Conservation (phyloP, 441 rosid genomes). For the Euphorbia schlechtendalii region DNA sequence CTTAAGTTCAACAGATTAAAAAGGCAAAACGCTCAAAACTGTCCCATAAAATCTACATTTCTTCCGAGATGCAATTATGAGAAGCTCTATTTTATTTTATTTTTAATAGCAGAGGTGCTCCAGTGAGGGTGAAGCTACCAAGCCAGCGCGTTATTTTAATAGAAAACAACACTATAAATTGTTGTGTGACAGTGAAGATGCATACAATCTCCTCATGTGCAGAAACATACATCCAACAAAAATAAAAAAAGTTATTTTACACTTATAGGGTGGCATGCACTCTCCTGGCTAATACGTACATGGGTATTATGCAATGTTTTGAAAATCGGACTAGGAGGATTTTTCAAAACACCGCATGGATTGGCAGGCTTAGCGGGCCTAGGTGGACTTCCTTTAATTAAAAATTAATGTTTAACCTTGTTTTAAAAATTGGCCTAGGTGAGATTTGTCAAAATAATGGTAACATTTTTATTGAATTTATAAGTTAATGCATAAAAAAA, state of each 20-base stretch:
- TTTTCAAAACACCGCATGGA: too few species aligned
- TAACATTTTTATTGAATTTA: too few species aligned
- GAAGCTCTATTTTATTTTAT: neutral
- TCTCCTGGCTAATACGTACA: neutral
- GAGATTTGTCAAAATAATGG: too few species aligned
- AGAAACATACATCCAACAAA: neutral
- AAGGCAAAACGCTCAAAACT: neutral
- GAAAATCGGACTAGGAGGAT: too few species aligned
- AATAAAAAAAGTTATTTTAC: neutral
- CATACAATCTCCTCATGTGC: constrained; percentile 1
- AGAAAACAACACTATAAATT: neutral
- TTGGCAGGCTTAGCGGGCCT: too few species aligned
- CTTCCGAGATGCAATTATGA: neutral
- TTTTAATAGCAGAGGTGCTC: neutral
- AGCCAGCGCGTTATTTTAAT: neutral
- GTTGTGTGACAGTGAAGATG: neutral
- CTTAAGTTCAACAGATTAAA: neutral
- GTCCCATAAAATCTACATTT: neutral
- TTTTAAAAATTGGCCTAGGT: too few species aligned
- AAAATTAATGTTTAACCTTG: too few species aligned
- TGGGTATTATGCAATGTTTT: too few species aligned
- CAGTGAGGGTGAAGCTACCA: neutral
- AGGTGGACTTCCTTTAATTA: too few species aligned
- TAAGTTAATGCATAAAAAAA: too few species aligned
- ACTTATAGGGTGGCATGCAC: neutral